Base-by-base conservation (phyloP, 177 flowering plant genomes). In the Vitis hybrid region DNA sequence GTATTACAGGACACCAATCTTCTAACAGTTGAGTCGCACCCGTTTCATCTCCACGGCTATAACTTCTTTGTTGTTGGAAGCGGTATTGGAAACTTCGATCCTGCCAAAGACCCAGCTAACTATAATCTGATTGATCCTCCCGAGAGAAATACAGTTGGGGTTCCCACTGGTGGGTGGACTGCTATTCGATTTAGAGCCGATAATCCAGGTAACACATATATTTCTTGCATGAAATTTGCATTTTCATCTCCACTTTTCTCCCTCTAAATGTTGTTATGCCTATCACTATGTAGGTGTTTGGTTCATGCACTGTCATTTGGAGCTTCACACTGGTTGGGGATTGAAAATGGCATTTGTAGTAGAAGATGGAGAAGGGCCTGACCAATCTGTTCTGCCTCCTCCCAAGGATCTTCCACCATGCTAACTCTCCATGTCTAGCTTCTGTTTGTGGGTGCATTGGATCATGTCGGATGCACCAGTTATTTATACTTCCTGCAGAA, bases 111-210 rank as follows among this genome's bases (percentile, higher is more conserved):
- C 64, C 88, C 90, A 0, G 76, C 81, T 1, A 86, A 82, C 15
- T 89, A 64, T 63, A 89, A 89, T 77, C 72, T 89, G 75, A 83
- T 86, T 4, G 90, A 89, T 75, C 94, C 94, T 40, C 78, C 83
- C 2, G 91, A 87, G 74, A 88, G 94, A 67, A 89, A 89, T 60
- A 88, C 94, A 4, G 85, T 88, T 13, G 91, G 89, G 3, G 90
- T 89, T 45, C 91, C 93, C 15, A 86, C 90, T 4, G 93, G 93
- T 0, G 93, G 93, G 13, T 89, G 94, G 91, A 76, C 87, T 21
- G 91, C 94, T 40, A 86, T 88, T 55, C 71, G 91, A 21, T 89
- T 88, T 61, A 76, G 75, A 68, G 94, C 94, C 26, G 86, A 89
- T 73, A 89, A 89, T 74, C 94, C 94, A 79, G 93, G 93, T 87